Base-by-base conservation (phyloP, 768 basidiomycete genomes). In the Boletus sensibilis region DNA sequence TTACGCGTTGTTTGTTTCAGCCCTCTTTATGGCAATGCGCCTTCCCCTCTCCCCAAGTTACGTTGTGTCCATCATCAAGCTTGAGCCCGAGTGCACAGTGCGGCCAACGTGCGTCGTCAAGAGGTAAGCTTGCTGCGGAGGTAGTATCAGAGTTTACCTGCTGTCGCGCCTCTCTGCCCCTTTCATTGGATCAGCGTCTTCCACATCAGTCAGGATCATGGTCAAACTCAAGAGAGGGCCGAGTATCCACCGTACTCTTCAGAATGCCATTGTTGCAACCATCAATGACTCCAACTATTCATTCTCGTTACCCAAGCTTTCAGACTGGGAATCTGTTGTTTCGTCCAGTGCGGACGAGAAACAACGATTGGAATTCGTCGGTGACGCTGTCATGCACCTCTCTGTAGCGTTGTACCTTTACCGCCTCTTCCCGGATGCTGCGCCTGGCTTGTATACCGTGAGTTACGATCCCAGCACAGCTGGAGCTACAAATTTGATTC, bases 301-400 rank as follows among this genome's bases (percentile, higher is more conserved):
- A 2, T 65, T 71, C 56, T 60, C 67, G 21, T 53, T 69, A 18
- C 69, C 69, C 39, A 54, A 54, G 21, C 63, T 72, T 43, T 52
- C 57, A 21, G 68, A 72, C 40, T 70, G 70, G 68, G 68, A 72
- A 25, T 63, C 68, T 10, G 5, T 71, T 6, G 63, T 72, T 21
- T 57, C 65, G 5, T 72, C 63, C 44, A 65, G 59, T 14, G 47
- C 39, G 16, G 55, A 56, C 27, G 71, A 73, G 61, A 72, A 74
- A 62, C 75, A 80, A 35, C 71, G 78, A 27, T 54, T 79, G 44
- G 80, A 81, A 61, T 80, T 79, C 61, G 59, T 80, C 13, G 80
- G 79, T 5, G 79, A 80, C 52, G 75, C 77, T 29, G 65, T 78
- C 51, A 79, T 81, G 71, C 72, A 77, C 57, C 73, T 76, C 54